A percentile compares a stretch with the other conserved stretches of the same genome.
Conservation (phyloP, 345 rosid species). For the Populus ilicifolia region DNA sequence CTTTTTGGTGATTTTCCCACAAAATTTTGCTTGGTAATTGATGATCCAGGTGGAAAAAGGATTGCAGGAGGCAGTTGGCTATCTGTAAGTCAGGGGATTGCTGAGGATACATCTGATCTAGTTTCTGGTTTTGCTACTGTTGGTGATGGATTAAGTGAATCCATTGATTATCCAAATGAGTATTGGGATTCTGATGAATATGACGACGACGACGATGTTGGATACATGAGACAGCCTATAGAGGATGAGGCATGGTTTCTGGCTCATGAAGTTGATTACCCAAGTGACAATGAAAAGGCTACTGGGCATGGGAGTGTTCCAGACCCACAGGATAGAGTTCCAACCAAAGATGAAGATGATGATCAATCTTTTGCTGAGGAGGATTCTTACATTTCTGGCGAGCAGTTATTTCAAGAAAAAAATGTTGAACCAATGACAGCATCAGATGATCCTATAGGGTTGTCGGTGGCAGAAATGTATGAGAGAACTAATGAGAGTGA, state of each 20-base stretch:
- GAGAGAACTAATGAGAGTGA: conserved; percentile 54
- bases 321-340: conserved; percentile 73
- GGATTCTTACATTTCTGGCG: conserved; percentile 94
- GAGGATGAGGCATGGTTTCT: conserved; percentile 99
- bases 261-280: conserved; percentile 97
- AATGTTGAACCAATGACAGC: conserved; percentile 53
- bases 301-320: conserved; percentile 76
- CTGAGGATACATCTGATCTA: conserved; percentile 94
- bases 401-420: conserved; percentile 64
- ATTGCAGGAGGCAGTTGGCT: conserved; percentile 91
- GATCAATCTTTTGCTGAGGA: conserved; percentile 93
- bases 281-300: conserved; percentile 96
- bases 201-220: conserved; percentile 97
- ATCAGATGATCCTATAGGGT: conserved; percentile 73
- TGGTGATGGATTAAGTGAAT: conserved; percentile 94
- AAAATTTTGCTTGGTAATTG: conserved; percentile 14
- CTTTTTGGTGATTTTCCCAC: neutral
- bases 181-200: conserved; percentile 99
- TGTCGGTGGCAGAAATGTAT: conserved; percentile 63
- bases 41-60: conserved; percentile 68
- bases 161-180: conserved; percentile 82
- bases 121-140: conserved; percentile 97
- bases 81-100: conserved; percentile 94
- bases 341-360: conserved; percentile 77
- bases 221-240: conserved; percentile 93